These are phyloP conservation scores for Vaucheria bursata DNA, from an alignment of 352 stramenopile species.

Conservation along the genomic window DNA sequence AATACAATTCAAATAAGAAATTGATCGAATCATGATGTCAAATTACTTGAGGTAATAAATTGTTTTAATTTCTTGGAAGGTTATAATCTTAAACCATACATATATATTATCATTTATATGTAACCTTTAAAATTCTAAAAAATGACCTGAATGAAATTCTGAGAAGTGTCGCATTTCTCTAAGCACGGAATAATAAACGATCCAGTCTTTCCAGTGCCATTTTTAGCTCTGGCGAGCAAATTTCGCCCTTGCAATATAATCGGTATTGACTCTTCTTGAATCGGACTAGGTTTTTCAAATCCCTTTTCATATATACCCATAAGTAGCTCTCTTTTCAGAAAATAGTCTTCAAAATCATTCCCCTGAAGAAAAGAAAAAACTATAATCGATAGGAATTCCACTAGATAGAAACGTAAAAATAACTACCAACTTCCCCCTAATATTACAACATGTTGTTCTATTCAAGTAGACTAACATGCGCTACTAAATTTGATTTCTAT, in stretches of 20 bases:
- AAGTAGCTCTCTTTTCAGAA: conserved; percentile 93
- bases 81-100: neutral
- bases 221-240: conserved; percentile 95
- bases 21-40: too few relatives aligned
- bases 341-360: conserved; percentile 99
- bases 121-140: too few relatives aligned
- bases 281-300: conserved; percentile 95
- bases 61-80: too few relatives aligned
- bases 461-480: too few relatives aligned
- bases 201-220: conserved; percentile 98
- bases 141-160: conserved; percentile 84
- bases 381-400: too few relatives aligned
- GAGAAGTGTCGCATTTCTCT: conserved; percentile 94
- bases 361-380: too few relatives aligned
- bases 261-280: conserved; percentile 98
- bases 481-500: too few relatives aligned
- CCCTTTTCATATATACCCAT: conserved; percentile 99
- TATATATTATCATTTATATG: neutral
- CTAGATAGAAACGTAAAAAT: too few relatives aligned
- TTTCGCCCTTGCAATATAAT: conserved; percentile 96
- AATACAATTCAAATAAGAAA: too few relatives aligned
- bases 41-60: too few relatives aligned
- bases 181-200: conserved; percentile 99
- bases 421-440: too few relatives aligned
- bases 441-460: too few relatives aligned